phyloP scores from a whole-genome alignment of 371 early-diverging fungal species.

The Phascolomyces articulosus region DNA sequence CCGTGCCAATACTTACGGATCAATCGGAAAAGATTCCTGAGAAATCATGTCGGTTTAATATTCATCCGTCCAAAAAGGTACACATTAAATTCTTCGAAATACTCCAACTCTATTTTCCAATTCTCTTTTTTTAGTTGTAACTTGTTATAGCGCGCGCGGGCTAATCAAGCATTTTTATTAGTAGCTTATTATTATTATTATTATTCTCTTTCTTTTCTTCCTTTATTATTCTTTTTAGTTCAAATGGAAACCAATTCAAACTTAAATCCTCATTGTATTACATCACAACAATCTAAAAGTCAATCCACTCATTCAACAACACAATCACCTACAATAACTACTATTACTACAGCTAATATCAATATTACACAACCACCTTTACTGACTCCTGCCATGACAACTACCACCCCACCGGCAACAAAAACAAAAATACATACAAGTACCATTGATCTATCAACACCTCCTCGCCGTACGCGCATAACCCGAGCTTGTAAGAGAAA shows the following conservation, averaged over 20 bases:
- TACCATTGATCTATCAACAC: neutral
- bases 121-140: too few species aligned
- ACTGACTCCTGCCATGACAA: neutral
- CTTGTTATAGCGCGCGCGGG: too few species aligned
- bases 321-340: too few species aligned
- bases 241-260: neutral
- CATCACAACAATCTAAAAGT: too few species aligned
- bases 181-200: too few species aligned
- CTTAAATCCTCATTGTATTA: neutral
- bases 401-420: too few species aligned
- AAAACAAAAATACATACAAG: neutral
- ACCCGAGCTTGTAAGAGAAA: conserved; percentile 1
- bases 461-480: conserved; percentile 2
- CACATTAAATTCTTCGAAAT: too few species aligned
- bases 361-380: neutral
- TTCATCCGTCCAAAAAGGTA: neutral
- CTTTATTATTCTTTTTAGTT: neutral
- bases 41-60: neutral
- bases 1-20: neutral
- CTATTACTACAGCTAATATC: neutral
- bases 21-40: neutral
- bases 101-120: too few species aligned
- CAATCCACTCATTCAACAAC: too few species aligned
- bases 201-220: neutral
- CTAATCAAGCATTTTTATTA: too few species aligned